Conservation (phyloP, 495 filamentous ascomycete species). For the Penicilliopsis zonata region DNA sequence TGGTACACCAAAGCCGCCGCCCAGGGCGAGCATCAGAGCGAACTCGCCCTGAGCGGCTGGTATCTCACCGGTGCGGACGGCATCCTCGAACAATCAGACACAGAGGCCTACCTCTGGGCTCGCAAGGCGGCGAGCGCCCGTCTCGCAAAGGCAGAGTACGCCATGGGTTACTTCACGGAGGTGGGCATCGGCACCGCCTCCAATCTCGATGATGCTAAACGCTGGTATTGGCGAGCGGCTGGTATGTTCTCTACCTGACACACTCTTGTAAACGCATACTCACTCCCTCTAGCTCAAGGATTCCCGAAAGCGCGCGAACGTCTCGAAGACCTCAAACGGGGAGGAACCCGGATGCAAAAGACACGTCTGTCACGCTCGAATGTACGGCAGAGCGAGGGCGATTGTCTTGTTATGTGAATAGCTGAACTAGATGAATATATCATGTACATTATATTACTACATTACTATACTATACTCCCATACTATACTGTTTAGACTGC, state of each 20-base stretch:
- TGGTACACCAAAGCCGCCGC: conserved; percentile 90
- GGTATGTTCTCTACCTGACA: conserved; percentile 47
- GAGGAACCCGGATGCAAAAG: conserved; percentile 56
- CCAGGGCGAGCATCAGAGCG: conserved; percentile 89
- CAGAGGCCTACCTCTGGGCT: conserved; percentile 95
- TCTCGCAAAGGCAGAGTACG: conserved; percentile 86
- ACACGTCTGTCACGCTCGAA: conserved; percentile 76
- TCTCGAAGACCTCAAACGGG: conserved; percentile 80
- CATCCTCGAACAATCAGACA: conserved; percentile 83
- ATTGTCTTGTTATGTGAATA: conserved; percentile 69
- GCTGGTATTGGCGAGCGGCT: conserved; percentile 97
- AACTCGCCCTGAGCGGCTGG: conserved; percentile 89
- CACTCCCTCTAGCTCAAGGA: conserved; percentile 57
- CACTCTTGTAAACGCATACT: conserved; percentile 1
- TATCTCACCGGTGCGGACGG: conserved; percentile 87
- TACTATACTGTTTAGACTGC: no score
- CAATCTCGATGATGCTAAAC: conserved; percentile 87
- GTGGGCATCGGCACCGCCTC: conserved; percentile 81
- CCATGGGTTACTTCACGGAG: conserved; percentile 96
- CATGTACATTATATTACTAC: no score
- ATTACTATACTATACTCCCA: no score
- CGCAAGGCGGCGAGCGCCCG: conserved; percentile 80
- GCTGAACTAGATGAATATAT: no score
- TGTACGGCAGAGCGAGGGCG: conserved; percentile 69
- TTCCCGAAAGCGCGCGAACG: conserved; percentile 87